A percentile compares a stretch with the other conserved stretches of the same genome.
These are phyloP conservation scores for Ogataea henricii DNA, from an alignment of 805 yeast species.

Conservation along the genomic window DNA sequence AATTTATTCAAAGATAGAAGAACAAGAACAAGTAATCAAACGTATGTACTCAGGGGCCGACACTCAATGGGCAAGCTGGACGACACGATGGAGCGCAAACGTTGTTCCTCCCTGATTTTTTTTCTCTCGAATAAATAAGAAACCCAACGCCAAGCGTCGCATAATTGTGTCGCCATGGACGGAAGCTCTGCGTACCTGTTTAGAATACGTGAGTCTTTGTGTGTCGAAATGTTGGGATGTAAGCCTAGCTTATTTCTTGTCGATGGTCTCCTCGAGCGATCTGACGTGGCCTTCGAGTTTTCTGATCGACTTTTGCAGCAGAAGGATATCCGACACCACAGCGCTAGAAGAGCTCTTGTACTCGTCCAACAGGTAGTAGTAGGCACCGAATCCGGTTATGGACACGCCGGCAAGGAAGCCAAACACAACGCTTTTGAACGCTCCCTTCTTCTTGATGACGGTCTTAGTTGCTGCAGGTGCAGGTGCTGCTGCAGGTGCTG, in stretches of 20 bases:
- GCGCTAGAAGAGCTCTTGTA: slow-evolving; percentile 73
- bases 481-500: slow-evolving; percentile 7
- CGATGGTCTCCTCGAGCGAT: slow-evolving; percentile 49
- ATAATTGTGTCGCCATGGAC: not conserved
- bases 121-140: slow-evolving; percentile 3
- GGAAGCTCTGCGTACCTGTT: not conserved
- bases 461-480: slow-evolving; percentile 10
- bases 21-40: slow-evolving; percentile 2
- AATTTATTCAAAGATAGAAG: slow-evolving; percentile 6
- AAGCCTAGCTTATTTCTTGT: slow-evolving; percentile 27
- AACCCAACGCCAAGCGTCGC: not conserved
- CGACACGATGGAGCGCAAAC: slow-evolving; percentile 3
- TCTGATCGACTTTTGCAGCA: slow-evolving; percentile 67
- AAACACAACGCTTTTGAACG: slow-evolving; percentile 50
- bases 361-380: slow-evolving; percentile 76
- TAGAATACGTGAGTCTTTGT: not conserved
- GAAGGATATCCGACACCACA: slow-evolving; percentile 71
- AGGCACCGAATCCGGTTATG: slow-evolving; percentile 71
- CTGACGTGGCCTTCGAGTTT: slow-evolving; percentile 70
- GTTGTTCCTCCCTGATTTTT: not conserved
- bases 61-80: not conserved
- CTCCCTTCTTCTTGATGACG: slow-evolving; percentile 23
- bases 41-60: slow-evolving; percentile 8
- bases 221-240: not conserved
- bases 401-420: slow-evolving; percentile 82